Base-by-base conservation (phyloP, 2,329 filamentous ascomycete species). In the Exophiala spinifera region DNA sequence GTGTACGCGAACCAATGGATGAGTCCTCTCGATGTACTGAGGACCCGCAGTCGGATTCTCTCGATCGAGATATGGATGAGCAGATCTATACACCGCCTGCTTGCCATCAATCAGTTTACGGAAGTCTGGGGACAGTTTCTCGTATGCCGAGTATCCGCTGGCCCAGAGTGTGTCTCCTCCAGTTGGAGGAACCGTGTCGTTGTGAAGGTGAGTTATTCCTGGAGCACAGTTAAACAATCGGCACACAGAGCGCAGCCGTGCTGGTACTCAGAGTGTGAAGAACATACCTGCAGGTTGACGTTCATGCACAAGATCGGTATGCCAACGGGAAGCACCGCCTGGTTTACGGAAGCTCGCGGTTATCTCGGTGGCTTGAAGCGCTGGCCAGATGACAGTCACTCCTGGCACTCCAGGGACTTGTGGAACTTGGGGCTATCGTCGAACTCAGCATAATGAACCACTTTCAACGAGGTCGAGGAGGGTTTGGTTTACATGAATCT, bases 331-430 rank as follows among this genome's bases (percentile, higher is more conserved):
- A 76, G 3, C 76, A 19, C 59, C 59, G n/a, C 55, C 53, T 10
- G 87, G 83, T 63, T 83, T 86, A 10, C 85, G 68, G 61, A 86
- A 83, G 63, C 85, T 85, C 0, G 82, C 83, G 1, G 81, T 83
- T 0, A 82, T 82, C 82, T 83, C 63, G 74, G 75, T 33, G 72
- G 68, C 58, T 76, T 77, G 63, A 74, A 75, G 1, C 71, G 69
- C 76, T 0, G 76, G 70, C 63, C 77, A 77, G 86, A 19, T 87
- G 75, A 0, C 84, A 84, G 67, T 85, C 78, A 37, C 81, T 77
- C 57, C 57, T 15, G 43, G 21, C 8, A 60, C 55, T 31, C 70
- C 79, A 76, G 64, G 80, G 74, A 71, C 79, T 77, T 66, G 79
- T 75, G 47, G 76, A 77, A 51, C 76, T 79, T 65, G 83, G 82